These are phyloP conservation scores for Ophiostoma sp. DNA, from an alignment of 2,329 filamentous ascomycete species.

Conservation along the genomic window DNA sequence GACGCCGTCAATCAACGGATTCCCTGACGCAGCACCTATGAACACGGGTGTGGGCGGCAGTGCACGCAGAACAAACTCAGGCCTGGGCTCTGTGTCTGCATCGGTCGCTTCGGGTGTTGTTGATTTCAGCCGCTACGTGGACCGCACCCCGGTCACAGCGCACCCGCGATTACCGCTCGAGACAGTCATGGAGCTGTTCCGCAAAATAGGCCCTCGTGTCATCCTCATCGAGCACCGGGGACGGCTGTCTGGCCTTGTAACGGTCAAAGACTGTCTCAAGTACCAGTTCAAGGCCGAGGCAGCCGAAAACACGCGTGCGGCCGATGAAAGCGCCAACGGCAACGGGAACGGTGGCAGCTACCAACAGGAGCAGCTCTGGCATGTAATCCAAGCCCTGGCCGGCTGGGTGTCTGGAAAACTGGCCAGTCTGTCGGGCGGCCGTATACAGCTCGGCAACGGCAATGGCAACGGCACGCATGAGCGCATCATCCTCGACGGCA, in stretches of 20 bases:
- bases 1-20: neutral
- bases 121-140: conserved; percentile 83
- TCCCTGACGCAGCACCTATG: neutral
- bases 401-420: conserved; percentile 57
- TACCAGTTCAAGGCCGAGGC: conserved; percentile 94
- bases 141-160: conserved; percentile 81
- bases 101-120: conserved; percentile 37
- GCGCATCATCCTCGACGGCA: conserved; percentile 44
- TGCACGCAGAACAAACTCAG: neutral
- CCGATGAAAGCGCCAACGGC: conserved; percentile 49
- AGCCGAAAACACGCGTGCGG: conserved; percentile 56
- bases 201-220: conserved; percentile 87
- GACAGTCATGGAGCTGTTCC: conserved; percentile 97
- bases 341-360: conserved; percentile 50
- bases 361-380: conserved; percentile 64
- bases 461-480: conserved; percentile 32
- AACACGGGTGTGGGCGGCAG: conserved; percentile 3
- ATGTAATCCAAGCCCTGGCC: conserved; percentile 46
- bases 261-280: conserved; percentile 93
- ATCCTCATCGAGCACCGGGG: conserved; percentile 91
- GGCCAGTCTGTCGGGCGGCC: conserved; percentile 49
- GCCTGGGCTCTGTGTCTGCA: conserved; percentile 30
- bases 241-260: conserved; percentile 76
- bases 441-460: conserved; percentile 47
- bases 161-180: conserved; percentile 89